A percentile compares a stretch with the other conserved stretches of the same genome.
Evolutionary conservation across 192 early-diverging fungal genomes (phyloP).

Genomic region (Fimicolochytrium jonesii): DNA sequence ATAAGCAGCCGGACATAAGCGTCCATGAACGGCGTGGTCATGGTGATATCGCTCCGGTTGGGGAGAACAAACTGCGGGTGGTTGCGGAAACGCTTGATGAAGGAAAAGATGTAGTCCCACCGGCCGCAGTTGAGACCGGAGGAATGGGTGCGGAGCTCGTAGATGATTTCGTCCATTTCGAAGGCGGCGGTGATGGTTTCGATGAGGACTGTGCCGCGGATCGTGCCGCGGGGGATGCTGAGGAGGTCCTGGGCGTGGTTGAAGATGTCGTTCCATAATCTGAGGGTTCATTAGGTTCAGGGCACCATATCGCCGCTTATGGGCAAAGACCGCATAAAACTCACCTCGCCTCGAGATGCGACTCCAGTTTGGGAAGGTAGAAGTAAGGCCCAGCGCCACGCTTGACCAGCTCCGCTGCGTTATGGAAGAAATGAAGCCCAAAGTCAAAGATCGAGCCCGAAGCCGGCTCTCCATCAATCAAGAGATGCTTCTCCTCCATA

Average conservation of each 20-base stretch:
- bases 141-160: constrained; percentile 96
- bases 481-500: constrained; percentile 91
- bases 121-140: constrained; percentile 97
- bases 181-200: constrained; percentile 95
- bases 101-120: constrained; percentile 99
- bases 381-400: constrained; percentile 94
- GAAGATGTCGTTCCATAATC: constrained; percentile 96
- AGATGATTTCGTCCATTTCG: constrained; percentile 99
- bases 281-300: too few species aligned
- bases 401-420: constrained; percentile 73
- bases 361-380: constrained; percentile 98
- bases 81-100: constrained; percentile 94
- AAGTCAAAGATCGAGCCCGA: constrained; percentile 98
- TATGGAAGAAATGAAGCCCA: constrained; percentile 97
- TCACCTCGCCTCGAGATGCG: constrained; percentile 80
- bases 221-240: constrained; percentile 85
- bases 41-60: constrained; percentile 84
- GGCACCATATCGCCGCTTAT: too few species aligned
- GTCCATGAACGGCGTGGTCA: constrained; percentile 97
- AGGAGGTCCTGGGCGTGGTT: constrained; percentile 89
- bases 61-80: constrained; percentile 81
- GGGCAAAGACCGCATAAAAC: background rate
- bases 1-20: constrained; percentile 94
- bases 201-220: constrained; percentile 93
- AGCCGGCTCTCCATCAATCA: constrained; percentile 82